Base-by-base conservation (phyloP, 139 green algal species). In the Tetradesmus lagerheimii region DNA sequence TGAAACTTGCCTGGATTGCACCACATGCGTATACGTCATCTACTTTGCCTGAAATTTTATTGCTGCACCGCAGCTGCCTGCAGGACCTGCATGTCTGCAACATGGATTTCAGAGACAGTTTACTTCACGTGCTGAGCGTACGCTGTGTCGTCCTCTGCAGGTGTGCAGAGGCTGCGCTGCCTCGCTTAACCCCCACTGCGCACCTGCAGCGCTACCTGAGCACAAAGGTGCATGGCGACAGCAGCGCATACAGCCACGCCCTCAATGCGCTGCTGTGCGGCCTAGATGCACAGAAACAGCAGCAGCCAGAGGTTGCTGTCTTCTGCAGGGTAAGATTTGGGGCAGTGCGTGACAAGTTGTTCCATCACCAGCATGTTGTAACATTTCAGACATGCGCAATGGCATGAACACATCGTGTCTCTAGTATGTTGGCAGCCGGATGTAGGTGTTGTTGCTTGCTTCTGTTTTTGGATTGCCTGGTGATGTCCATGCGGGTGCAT, bases 191-290 rank as follows among this genome's bases (percentile, higher is more conserved):
- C n/a, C 53, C 82, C 16, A 37, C 57, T 11, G 23, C 20, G 20
- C 82, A 88, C 64, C 83, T 88, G 38, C 83, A 88, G 83, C 38
- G 27, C 12, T 88, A 88, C 64, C 9, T 88, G 25, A 80, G 34
- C 29, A 2, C n/a, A 2, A 80, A 88, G 62, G 83, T 88, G 25
- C 83, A 41, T 41, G 62, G 64, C 67, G 38, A 88, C 41, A 39
- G 53, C 29, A 18, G 11, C 4, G 4, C 35, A 9, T 88, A 88
- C 64, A 64, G 27, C 41, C 25, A 41, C 14, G 83, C 83, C 8
- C 11, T 88, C 8, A 34, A 34, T 16, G 41, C 35, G 31, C 15
- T 80, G 25, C 64, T 88, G 62, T 2, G 12, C 0, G 41, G 37
- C 27, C 83, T 88, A 38, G 83, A 88, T 27, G 29, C 29, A 38